Conservation (phyloP, 2,329 filamentous ascomycete species). For the Aspergillus niger region DNA sequence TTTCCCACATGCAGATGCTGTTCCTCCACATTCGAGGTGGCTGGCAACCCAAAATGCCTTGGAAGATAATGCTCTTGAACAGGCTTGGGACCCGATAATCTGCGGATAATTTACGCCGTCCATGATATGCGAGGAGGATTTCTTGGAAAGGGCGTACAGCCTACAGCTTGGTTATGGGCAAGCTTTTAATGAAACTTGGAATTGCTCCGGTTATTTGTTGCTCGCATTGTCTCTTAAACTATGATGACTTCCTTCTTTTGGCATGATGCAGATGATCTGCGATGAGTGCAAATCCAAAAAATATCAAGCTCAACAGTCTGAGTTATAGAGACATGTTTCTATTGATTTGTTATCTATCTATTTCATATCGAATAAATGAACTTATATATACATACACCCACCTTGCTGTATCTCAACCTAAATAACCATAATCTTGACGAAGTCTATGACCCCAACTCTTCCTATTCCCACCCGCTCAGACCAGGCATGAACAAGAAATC, state of each 20-base stretch:
- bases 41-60: neutral
- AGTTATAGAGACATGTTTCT: conserved; percentile 19
- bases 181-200: neutral
- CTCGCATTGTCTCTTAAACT: conserved; percentile 14
- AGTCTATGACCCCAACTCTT: too few species aligned
- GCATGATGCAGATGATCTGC: conserved; percentile 27
- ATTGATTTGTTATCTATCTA: neutral
- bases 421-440: too few species aligned
- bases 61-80: neutral
- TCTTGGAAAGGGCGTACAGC: neutral
- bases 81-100: neutral
- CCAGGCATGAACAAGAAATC: too few species aligned
- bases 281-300: conserved; percentile 26
- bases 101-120: neutral
- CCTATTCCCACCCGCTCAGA: too few species aligned
- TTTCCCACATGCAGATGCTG: neutral
- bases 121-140: neutral
- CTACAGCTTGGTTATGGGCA: neutral
- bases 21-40: neutral
- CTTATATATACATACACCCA: neutral
- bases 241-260: conserved; percentile 32
- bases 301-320: conserved; percentile 39
- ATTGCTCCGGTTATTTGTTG: neutral
- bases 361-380: neutral
- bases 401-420: too few species aligned